phyloP scores from a whole-genome alignment of 345 rosid species.

The Brassica juncea region DNA sequence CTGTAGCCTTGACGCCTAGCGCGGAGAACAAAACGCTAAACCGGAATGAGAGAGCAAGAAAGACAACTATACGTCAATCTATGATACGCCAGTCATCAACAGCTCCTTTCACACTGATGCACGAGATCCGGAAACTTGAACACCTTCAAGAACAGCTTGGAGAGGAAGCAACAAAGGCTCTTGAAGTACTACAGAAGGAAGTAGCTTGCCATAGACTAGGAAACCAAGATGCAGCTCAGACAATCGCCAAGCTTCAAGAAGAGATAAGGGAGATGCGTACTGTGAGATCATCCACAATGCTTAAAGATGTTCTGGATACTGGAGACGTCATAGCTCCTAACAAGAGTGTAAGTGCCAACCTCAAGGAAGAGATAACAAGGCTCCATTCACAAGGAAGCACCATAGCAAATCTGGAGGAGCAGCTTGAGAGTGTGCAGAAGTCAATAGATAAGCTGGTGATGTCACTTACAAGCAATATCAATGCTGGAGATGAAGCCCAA shows the following conservation, averaged over 20 bases:
- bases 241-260: conserved; percentile 93
- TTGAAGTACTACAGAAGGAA: conserved; percentile 96
- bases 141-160: conserved; percentile 98
- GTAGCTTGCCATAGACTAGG: conserved; percentile 96
- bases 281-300: conserved; percentile 46
- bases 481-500: conserved; percentile 60
- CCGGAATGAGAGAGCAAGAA: conserved; percentile 60
- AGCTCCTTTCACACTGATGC: conserved; percentile 94
- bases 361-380: conserved; percentile 97
- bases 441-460: conserved; percentile 93
- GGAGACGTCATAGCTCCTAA: conserved; percentile 63
- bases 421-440: conserved; percentile 94
- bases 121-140: conserved; percentile 98
- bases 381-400: conserved; percentile 97
- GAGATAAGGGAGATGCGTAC: conserved; percentile 94
- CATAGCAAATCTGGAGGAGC: conserved; percentile 93
- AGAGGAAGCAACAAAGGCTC: conserved; percentile 91
- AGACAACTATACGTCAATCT: conserved; percentile 69
- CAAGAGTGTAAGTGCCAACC: conserved; percentile 89
- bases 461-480: conserved; percentile 79
- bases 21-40: conserved; percentile 54
- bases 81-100: conserved; percentile 94
- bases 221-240: conserved; percentile 99
- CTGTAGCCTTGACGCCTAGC: conserved; percentile 61
- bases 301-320: conserved; percentile 54